Percentiles rank a stretch among this genome's conserved stretches.
Evolutionary conservation across 2,329 filamentous ascomycete species (phyloP).

Genomic region (Lachnellula hyalina): DNA sequence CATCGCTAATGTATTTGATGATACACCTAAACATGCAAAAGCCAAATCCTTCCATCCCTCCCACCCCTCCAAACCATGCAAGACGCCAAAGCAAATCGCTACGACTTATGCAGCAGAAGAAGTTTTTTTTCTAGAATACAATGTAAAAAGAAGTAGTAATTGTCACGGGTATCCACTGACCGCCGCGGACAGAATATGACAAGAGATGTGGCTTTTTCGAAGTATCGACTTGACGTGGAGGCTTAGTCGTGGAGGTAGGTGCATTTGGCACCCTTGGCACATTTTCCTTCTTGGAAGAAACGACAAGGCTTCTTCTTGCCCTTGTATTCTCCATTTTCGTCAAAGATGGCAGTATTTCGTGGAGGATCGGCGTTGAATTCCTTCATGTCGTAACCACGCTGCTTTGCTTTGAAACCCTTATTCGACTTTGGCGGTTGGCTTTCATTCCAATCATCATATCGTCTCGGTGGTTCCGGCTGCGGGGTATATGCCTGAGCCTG

Average conservation of each 20-base stretch:
- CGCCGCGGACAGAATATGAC: too few relatives aligned
- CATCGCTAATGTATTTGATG: too few relatives aligned
- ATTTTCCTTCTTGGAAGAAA: conserved; percentile 67
- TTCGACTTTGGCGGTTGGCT: neutral
- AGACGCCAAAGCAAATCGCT: too few relatives aligned
- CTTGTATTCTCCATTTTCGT: conserved; percentile 35
- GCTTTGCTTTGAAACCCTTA: conserved; percentile 9
- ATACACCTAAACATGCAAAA: too few relatives aligned
- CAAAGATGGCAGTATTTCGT: conserved; percentile 16
- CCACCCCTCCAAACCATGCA: too few relatives aligned
- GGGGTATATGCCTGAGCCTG: conserved; percentile 12
- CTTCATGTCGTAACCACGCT: conserved; percentile 15
- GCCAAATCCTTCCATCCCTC: too few relatives aligned
- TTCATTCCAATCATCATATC: conserved; percentile 19
- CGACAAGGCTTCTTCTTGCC: conserved; percentile 63
- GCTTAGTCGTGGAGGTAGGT: conserved; percentile 62
- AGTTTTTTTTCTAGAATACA: too few relatives aligned
- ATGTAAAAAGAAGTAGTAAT: too few relatives aligned
- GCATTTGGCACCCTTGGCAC: conserved; percentile 67
- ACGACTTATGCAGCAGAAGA: too few relatives aligned
- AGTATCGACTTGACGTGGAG: too few relatives aligned
- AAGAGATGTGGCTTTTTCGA: too few relatives aligned
- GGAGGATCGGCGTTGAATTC: conserved; percentile 7
- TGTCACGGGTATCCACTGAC: too few relatives aligned
- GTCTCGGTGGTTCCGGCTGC: conserved; percentile 14